Conservation (phyloP, 139 green algal species). For the Volvox reticuliferus region DNA sequence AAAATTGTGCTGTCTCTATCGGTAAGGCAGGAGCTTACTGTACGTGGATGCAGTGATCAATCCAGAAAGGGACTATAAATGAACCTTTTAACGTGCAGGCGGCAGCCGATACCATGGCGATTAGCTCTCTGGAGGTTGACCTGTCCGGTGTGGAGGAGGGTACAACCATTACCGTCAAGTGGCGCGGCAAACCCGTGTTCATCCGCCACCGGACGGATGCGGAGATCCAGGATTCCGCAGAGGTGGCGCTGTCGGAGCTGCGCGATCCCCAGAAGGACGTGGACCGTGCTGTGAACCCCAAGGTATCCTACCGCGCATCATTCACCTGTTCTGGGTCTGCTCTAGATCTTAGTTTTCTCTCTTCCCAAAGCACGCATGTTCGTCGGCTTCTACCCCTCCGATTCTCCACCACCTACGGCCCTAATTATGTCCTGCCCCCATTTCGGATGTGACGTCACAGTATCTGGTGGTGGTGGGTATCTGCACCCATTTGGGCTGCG, state of each 20-base stretch:
- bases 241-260: conserved; percentile 83
- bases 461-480: conserved; percentile 99
- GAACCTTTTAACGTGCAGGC: conserved; percentile 62
- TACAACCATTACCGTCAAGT: conserved; percentile 97
- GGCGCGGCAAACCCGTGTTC: conserved; percentile 99
- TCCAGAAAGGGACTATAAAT: not conserved
- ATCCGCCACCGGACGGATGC: conserved; percentile 89
- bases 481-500: conserved; percentile 99
- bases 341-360: too few relatives aligned
- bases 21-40: conserved; percentile 54
- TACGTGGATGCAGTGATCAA: not conserved
- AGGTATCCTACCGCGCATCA: conserved; percentile 59
- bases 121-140: conserved; percentile 97
- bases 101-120: conserved; percentile 93
- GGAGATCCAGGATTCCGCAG: conserved; percentile 87
- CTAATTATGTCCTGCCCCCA: not conserved
- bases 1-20: conserved; percentile 98
- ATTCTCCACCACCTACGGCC: not conserved
- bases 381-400: not conserved
- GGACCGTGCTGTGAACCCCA: conserved; percentile 84
- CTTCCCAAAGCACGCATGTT: not conserved
- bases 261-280: conserved; percentile 92
- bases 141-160: conserved; percentile 88
- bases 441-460: conserved; percentile 62
- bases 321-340: too few relatives aligned